phyloP scores from a whole-genome alignment of 768 basidiomycete genomes.

The Leucocoprinus sp. region DNA sequence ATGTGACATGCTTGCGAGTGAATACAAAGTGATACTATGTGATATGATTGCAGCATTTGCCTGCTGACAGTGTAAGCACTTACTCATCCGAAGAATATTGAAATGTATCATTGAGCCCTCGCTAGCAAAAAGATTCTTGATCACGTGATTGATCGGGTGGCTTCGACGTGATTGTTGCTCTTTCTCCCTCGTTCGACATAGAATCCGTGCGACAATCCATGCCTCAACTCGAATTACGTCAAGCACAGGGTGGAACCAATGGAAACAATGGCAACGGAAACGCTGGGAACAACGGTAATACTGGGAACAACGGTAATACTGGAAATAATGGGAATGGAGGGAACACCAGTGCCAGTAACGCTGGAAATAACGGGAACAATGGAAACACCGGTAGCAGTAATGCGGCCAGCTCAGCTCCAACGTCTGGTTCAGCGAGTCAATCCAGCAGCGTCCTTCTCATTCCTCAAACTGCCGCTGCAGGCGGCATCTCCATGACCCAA shows the following conservation, averaged over 20 bases:
- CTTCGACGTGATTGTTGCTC: constrained; percentile 2
- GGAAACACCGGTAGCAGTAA: neutral
- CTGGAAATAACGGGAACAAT: neutral
- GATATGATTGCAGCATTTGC: no score
- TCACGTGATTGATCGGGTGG: no score
- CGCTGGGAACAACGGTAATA: neutral
- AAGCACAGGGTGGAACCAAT: neutral
- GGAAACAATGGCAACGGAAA: neutral
- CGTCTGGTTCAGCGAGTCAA: constrained; percentile 5
- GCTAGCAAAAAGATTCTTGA: no score
- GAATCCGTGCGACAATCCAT: neutral
- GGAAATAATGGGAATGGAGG: neutral
- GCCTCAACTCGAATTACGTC: neutral
- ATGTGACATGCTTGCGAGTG: no score
- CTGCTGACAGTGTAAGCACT: no score
- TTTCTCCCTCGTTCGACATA: neutral
- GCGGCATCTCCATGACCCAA: constrained; percentile 66
- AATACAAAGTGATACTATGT: no score
- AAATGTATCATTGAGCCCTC: no score
- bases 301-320: neutral
- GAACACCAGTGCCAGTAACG: no score
- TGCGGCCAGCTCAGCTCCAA: neutral
- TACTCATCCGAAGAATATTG: no score
- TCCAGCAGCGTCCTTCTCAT: constrained; percentile 15
- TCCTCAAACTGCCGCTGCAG: constrained; percentile 35